Percentiles rank a stretch among this genome's conserved stretches.
These are phyloP conservation scores for Geotrichum siamense DNA, from an alignment of 1,139 yeast species.

Conservation along the genomic window DNA sequence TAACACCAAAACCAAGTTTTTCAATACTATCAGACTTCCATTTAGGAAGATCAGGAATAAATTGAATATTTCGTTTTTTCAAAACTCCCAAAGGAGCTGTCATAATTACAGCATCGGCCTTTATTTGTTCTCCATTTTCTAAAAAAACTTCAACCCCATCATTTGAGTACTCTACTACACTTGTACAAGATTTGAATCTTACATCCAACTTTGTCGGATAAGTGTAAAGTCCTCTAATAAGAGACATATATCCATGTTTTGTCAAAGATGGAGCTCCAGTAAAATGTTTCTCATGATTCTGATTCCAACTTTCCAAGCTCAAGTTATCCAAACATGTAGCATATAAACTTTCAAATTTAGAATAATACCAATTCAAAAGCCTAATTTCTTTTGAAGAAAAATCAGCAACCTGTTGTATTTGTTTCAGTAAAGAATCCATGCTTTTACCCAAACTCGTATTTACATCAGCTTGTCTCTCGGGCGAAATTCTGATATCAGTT, in stretches of 20 bases:
- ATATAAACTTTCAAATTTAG: conserved; percentile 38
- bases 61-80: conserved; percentile 36
- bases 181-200: conserved; percentile 37
- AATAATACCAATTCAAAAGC: conserved; percentile 39
- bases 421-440: conserved; percentile 32
- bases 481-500: conserved; percentile 30
- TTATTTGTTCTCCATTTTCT: conserved; percentile 37
- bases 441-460: conserved; percentile 37
- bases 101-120: conserved; percentile 37
- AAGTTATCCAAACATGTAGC: conserved; percentile 36
- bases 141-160: conserved; percentile 30
- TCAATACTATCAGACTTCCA: conserved; percentile 39
- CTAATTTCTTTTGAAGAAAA: conserved; percentile 34
- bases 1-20: conserved; percentile 38
- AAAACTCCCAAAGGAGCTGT: conserved; percentile 41
- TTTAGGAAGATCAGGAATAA: conserved; percentile 40
- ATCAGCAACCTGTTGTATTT: conserved; percentile 31
- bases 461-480: conserved; percentile 35
- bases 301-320: conserved; percentile 39
- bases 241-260: conserved; percentile 34
- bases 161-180: conserved; percentile 34
- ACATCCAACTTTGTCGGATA: conserved; percentile 38
- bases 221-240: conserved; percentile 37
- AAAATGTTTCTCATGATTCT: conserved; percentile 37
- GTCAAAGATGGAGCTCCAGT: conserved; percentile 38